Percentiles rank a stretch among this genome's conserved stretches.
These are phyloP conservation scores for Naganishia vishniacii DNA, from an alignment of 768 basidiomycete species.

Conservation along the genomic window DNA sequence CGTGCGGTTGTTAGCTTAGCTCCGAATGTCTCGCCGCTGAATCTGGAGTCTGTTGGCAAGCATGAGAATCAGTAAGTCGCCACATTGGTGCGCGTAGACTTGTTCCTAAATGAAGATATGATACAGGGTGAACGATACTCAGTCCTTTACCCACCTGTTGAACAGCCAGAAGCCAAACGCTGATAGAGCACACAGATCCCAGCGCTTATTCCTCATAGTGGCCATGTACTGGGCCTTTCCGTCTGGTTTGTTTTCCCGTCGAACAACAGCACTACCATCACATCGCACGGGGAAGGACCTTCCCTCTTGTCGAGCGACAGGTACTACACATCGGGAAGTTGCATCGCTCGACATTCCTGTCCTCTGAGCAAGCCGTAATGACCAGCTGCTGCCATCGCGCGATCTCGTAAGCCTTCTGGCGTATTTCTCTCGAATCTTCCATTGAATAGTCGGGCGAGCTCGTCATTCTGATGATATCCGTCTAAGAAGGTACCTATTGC, in stretches of 20 bases:
- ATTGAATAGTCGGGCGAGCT: neutral
- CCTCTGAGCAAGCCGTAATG: slow-evolving; percentile 2
- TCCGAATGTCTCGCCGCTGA: slow-evolving; percentile 1
- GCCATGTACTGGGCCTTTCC: neutral
- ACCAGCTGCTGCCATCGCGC: neutral
- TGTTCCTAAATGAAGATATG: no score
- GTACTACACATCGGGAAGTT: neutral
- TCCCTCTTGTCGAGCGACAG: neutral
- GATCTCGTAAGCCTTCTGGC: slow-evolving; percentile 5
- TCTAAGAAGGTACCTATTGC: neutral
- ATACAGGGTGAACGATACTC: neutral
- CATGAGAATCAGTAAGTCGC: neutral
- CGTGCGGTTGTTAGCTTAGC: neutral
- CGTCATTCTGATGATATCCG: neutral
- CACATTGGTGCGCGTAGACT: no score
- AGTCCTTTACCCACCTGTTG: neutral
- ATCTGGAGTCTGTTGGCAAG: neutral
- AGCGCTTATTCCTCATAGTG: neutral
- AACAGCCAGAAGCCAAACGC: neutral
- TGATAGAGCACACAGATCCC: neutral
- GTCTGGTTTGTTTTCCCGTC: slow-evolving; percentile 1
- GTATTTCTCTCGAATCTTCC: neutral
- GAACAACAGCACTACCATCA: neutral
- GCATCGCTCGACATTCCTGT: neutral
- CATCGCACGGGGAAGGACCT: neutral